A percentile compares a stretch with the other conserved stretches of the same genome.
phyloP scores from a whole-genome alignment of 2,329 filamentous ascomycete genomes.

The Sporothrix brunneoviolacea region DNA sequence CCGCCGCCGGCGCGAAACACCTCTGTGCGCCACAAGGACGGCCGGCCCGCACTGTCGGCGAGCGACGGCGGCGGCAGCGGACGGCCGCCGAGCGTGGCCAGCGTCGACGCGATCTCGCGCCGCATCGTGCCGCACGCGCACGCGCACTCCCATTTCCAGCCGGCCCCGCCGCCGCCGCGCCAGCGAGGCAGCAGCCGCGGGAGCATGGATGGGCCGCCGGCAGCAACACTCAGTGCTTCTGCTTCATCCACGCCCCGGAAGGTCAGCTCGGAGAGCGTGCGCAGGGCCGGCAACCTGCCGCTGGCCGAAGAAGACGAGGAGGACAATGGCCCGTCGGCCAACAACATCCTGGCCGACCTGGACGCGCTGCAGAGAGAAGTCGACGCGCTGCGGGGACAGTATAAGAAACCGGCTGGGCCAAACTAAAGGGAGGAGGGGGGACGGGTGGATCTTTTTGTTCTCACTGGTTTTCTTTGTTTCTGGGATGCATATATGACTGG shows the following conservation, averaged over 20 bases:
- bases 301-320: conserved; percentile 21
- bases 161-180: conserved; percentile 44
- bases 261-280: conserved; percentile 26
- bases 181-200: conserved; percentile 41
- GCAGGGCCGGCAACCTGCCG: conserved; percentile 16
- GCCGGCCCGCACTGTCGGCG: conserved; percentile 22
- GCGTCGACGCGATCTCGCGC: conserved; percentile 32
- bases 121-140: conserved; percentile 18
- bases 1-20: conserved; percentile 28
- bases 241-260: conserved; percentile 22
- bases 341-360: conserved; percentile 66
- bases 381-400: conserved; percentile 51
- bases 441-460: no score
- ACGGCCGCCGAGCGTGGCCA: conserved; percentile 38
- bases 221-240: no score
- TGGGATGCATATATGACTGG: no score
- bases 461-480: no score
- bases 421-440: no score
- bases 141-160: conserved; percentile 23
- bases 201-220: conserved; percentile 30
- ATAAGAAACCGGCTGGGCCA: not conserved
- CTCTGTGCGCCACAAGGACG: conserved; percentile 23
- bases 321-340: conserved; percentile 29
- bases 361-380: conserved; percentile 68
- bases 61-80: conserved; percentile 21